phyloP scores from a whole-genome alignment of 2,329 filamentous ascomycete species.

The Cryphonectria japonica region DNA sequence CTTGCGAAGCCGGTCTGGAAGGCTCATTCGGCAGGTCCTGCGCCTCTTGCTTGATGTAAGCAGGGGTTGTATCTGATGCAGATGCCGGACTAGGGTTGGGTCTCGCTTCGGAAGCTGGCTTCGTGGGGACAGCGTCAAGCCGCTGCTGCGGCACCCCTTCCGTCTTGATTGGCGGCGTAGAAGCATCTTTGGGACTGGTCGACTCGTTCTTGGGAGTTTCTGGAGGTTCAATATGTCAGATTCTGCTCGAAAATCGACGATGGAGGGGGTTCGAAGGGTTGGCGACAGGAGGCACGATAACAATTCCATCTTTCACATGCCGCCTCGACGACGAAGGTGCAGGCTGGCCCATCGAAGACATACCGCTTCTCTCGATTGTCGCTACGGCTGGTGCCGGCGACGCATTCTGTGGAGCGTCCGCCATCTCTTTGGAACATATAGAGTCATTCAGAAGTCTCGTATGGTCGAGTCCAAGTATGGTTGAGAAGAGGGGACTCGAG shows the following conservation, averaged over 20 bases:
- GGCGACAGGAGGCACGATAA: background rate
- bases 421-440: constrained; percentile 26
- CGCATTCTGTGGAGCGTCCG: constrained; percentile 30
- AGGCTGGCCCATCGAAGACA: constrained; percentile 10
- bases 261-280: background rate
- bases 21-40: background rate
- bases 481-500: background rate
- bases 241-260: background rate
- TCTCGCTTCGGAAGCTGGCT: background rate
- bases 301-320: constrained; percentile 12
- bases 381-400: constrained; percentile 30
- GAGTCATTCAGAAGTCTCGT: constrained; percentile 25
- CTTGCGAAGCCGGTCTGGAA: background rate
- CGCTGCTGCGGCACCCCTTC: constrained; percentile 11
- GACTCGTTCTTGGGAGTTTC: constrained; percentile 21
- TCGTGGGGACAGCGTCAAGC: constrained; percentile 3
- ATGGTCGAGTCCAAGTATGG: background rate
- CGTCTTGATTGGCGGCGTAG: constrained; percentile 11
- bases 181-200: background rate
- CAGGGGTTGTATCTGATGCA: background rate
- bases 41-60: background rate
- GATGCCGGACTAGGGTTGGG: constrained; percentile 12
- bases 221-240: background rate
- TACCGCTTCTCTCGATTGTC: constrained; percentile 27
- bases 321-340: background rate